Base-by-base conservation (phyloP, 2,329 filamentous ascomycete species). In the Elsinoe australis region DNA sequence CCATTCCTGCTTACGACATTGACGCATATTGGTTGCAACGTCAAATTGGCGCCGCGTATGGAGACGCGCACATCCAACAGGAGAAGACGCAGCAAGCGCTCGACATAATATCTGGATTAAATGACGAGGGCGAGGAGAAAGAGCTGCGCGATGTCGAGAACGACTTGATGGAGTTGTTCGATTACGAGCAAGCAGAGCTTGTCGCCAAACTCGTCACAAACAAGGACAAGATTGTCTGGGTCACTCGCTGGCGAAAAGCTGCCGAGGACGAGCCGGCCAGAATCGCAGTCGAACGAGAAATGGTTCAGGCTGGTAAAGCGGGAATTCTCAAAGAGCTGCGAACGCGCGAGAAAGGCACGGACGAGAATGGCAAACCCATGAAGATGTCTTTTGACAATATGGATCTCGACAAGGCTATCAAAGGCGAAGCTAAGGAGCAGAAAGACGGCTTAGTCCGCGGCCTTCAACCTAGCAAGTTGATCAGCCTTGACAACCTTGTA, bases 11-110 rank as follows among this genome's bases (percentile, higher is more conserved):
- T 41, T 82, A 90, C 55, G 88, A 95, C 50, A 94, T 98, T 54
- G 92, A 98, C 65, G 90, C 90, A 7, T 98, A 90, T 68, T 98
- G 92, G 92, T 67, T 98, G 51, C 92, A 96, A 66, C 79, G 92
- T 54, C 85, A 95, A 61, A 88, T 98, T 47, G 90, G 90, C 49
- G 74, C 78, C 32, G 73, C 95, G 2, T 96, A 96, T 61, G 77
- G 85, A 9, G 92, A 98, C 66, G 86, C 90, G 4, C 90, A 96
- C 64, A 84, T 82, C 41, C 90, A 95, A 61, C 87, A 94, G 59
- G 87, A 92, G 62, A 96, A 96, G 70, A 92, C 92, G 4, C 79
- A 83, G 55, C 78, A 87, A 56, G 89, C 88, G 0, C 74, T 98
- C 47, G 79, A 82, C 28, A 88, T 94, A 39, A 75, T 98, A 47